Evolutionary conservation across 768 basidiomycete species (phyloP).

Genomic region (Pisolithus albus): DNA sequence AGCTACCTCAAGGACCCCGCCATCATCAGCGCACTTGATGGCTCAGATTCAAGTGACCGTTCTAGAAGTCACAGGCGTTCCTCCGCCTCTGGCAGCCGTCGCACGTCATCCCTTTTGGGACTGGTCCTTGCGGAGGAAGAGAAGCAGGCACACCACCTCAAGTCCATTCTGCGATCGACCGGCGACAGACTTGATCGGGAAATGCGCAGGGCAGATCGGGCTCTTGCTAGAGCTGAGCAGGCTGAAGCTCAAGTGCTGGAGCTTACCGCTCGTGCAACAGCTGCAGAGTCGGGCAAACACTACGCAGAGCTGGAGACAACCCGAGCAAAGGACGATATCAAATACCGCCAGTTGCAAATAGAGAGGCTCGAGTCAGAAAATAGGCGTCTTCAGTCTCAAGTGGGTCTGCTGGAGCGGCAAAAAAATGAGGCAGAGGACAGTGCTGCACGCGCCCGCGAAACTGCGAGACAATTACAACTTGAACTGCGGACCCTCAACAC

Average conservation of each 20-base stretch:
- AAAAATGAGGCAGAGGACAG: conserved; percentile 38
- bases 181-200: conserved; percentile 52
- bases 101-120: conserved; percentile 33
- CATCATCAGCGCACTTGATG: conserved; percentile 30
- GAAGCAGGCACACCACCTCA: conserved; percentile 48
- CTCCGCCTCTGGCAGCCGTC: conserved; percentile 33
- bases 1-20: conserved; percentile 40
- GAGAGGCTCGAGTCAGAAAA: conserved; percentile 42
- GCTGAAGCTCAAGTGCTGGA: conserved; percentile 46
- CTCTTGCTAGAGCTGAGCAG: conserved; percentile 42
- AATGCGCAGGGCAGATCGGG: conserved; percentile 47
- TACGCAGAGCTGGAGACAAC: conserved; percentile 33
- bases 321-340: conserved; percentile 40
- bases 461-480: conserved; percentile 36
- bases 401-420: conserved; percentile 30
- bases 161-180: conserved; percentile 43
- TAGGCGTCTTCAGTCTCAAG: conserved; percentile 26
- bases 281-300: conserved; percentile 37
- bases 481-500: conserved; percentile 40
- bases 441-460: conserved; percentile 37
- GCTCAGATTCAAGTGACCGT: conserved; percentile 20
- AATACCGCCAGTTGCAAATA: conserved; percentile 40
- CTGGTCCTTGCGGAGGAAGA: conserved; percentile 49
- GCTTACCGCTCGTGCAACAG: conserved; percentile 29
- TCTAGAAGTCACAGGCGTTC: conserved; percentile 25